Evolutionary conservation across 441 rosid species (phyloP).

Genomic region (Pelargonium cotyledonis): DNA sequence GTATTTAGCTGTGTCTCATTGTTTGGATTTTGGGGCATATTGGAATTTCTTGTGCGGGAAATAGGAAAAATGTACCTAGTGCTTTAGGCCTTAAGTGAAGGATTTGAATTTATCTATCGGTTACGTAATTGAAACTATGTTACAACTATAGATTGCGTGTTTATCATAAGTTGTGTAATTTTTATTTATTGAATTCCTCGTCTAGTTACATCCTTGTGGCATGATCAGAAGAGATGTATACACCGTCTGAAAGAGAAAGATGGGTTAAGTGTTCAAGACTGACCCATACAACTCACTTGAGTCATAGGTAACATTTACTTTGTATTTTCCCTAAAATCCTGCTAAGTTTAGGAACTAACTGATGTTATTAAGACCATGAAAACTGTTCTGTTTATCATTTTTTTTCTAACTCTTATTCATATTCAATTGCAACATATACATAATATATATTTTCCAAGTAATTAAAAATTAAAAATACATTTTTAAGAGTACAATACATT

Average conservation of each 20-base stretch:
- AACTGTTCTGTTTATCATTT: not conserved
- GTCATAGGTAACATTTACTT: not conserved
- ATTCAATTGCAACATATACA: not conserved
- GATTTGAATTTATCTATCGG: not conserved
- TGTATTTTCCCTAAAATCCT: constrained; percentile 4
- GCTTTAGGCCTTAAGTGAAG: not conserved
- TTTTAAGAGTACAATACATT: too few species aligned
- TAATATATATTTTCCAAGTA: not conserved
- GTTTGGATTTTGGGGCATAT: not conserved
- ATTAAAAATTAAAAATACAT: not conserved
- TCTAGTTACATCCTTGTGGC: not conserved
- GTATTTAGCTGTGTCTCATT: not conserved
- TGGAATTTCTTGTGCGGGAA: not conserved
- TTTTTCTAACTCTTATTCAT: not conserved
- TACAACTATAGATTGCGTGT: not conserved
- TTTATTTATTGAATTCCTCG: not conserved
- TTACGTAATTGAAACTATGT: not conserved
- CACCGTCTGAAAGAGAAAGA: not conserved
- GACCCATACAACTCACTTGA: not conserved
- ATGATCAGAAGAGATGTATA: not conserved
- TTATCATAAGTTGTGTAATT: not conserved
- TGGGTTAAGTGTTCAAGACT: not conserved
- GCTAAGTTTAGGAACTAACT: not conserved
- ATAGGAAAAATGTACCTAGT: not conserved
- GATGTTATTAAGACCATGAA: not conserved